These are phyloP conservation scores for Oryza meyeriana DNA, from an alignment of 176 grass and related monocot species.

Conservation along the genomic window DNA sequence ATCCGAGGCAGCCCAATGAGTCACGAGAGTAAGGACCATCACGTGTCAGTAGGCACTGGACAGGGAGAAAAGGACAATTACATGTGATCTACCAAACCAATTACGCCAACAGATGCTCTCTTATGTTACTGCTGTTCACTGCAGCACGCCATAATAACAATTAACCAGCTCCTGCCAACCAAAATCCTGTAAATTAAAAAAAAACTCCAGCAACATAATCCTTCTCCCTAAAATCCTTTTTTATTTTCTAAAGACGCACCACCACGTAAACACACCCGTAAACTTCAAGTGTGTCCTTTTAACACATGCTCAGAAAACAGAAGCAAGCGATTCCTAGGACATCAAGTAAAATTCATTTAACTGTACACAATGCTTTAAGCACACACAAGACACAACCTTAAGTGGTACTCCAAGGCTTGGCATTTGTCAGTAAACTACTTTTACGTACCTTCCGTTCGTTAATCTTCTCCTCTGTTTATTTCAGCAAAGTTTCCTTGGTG, in stretches of 20 bases:
- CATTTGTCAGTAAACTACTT: neutral
- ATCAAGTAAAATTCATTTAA: too few relatives aligned
- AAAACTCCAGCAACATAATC: neutral
- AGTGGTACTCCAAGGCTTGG: neutral
- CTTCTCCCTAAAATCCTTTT: neutral
- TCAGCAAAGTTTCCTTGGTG: neutral
- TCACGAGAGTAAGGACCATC: neutral
- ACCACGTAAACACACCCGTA: too few relatives aligned
- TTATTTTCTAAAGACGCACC: too few relatives aligned
- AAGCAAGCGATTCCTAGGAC: too few relatives aligned
- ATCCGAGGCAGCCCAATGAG: neutral
- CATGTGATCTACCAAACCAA: constrained; percentile 30
- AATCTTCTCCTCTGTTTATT: neutral
- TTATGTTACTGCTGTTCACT: neutral
- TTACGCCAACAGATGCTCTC: neutral
- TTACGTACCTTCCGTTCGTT: neutral
- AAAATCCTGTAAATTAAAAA: neutral
- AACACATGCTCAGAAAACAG: neutral
- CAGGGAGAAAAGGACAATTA: neutral
- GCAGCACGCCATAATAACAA: neutral
- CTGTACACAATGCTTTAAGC: neutral
- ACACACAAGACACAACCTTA: neutral
- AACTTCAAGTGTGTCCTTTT: neutral
- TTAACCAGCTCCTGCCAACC: neutral
- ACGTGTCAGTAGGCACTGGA: neutral